phyloP scores from a whole-genome alignment of 257 asterid genomes.

The Gentiana dahurica region DNA sequence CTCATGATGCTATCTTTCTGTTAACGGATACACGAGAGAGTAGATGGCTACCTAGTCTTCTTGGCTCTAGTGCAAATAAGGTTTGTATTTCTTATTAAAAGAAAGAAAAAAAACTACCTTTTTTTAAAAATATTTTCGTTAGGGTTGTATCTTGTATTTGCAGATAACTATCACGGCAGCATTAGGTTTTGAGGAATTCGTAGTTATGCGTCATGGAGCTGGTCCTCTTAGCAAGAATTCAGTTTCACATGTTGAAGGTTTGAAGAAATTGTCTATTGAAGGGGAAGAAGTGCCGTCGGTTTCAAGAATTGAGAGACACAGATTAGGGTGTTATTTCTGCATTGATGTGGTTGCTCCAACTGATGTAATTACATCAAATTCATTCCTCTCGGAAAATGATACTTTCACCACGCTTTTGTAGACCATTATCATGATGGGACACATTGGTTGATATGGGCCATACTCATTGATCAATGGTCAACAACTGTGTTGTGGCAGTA shows the following conservation, averaged over 20 bases:
- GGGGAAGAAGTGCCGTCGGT: constrained; percentile 24
- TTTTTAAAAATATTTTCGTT: neutral
- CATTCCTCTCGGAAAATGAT: neutral
- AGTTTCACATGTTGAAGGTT: constrained; percentile 23
- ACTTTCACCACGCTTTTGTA: too few species aligned
- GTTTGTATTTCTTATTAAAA: constrained; percentile 19
- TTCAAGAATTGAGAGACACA: constrained; percentile 21
- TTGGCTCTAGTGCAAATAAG: constrained; percentile 81
- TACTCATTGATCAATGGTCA: too few species aligned
- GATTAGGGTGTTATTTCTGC: constrained; percentile 98
- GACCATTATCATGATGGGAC: too few species aligned
- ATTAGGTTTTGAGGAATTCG: constrained; percentile 93
- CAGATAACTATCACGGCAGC: constrained; percentile 87
- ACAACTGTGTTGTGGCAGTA: too few species aligned
- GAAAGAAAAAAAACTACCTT: neutral
- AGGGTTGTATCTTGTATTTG: constrained; percentile 6
- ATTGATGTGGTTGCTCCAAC: constrained; percentile 91
- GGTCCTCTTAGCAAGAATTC: constrained; percentile 43
- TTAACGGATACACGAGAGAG: constrained; percentile 96
- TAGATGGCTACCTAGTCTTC: constrained; percentile 95
- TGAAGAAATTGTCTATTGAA: constrained; percentile 27
- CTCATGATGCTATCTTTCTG: constrained; percentile 80
- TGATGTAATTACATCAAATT: constrained; percentile 41
- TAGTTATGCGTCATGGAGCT: constrained; percentile 97
- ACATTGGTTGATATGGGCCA: too few species aligned